Evolutionary conservation across 805 yeast species (phyloP).

Genomic region (Metschnikowia picachoensis): DNA sequence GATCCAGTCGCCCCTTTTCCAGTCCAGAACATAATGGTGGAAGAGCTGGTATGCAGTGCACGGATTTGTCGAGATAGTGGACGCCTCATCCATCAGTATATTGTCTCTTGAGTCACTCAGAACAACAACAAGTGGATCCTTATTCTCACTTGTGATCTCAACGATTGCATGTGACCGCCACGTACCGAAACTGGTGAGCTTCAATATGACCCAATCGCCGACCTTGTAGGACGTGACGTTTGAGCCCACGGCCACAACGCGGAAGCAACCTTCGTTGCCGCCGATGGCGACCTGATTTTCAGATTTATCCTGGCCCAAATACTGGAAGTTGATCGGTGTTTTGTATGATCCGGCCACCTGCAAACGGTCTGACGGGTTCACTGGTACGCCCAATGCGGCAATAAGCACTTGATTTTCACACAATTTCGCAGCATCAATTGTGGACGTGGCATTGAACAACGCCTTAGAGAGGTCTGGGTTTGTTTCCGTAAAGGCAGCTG

Average conservation of each 20-base stretch:
- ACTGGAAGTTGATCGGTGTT: slow-evolving; percentile 49
- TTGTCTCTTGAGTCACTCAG: background rate
- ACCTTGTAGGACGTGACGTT: slow-evolving; percentile 42
- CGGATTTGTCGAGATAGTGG: slow-evolving; percentile 22
- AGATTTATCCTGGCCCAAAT: slow-evolving; percentile 36
- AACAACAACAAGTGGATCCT: slow-evolving; percentile 14
- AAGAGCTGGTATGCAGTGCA: slow-evolving; percentile 21
- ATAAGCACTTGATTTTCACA: slow-evolving; percentile 48
- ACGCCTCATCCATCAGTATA: slow-evolving; percentile 18
- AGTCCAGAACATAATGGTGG: slow-evolving; percentile 19
- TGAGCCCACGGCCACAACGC: slow-evolving; percentile 70
- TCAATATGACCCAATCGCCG: slow-evolving; percentile 33
- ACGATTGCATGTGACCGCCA: slow-evolving; percentile 24
- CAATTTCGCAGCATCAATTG: slow-evolving; percentile 22
- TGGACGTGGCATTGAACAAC: slow-evolving; percentile 19
- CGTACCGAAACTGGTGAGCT: slow-evolving; percentile 20
- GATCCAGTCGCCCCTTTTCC: slow-evolving; percentile 30
- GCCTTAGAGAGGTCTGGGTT: slow-evolving; percentile 20
- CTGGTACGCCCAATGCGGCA: slow-evolving; percentile 72
- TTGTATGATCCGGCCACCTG: slow-evolving; percentile 88
- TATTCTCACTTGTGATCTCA: slow-evolving; percentile 8
- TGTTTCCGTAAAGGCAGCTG: slow-evolving; percentile 24
- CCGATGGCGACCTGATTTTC: slow-evolving; percentile 55
- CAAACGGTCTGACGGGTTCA: slow-evolving; percentile 87
- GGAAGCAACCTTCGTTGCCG: slow-evolving; percentile 92